Evolutionary conservation across 2,329 filamentous ascomycete genomes (phyloP), one percentile per base, ranked within the genome.

Genomic region (Emmonsiellopsis sp.): DNA sequence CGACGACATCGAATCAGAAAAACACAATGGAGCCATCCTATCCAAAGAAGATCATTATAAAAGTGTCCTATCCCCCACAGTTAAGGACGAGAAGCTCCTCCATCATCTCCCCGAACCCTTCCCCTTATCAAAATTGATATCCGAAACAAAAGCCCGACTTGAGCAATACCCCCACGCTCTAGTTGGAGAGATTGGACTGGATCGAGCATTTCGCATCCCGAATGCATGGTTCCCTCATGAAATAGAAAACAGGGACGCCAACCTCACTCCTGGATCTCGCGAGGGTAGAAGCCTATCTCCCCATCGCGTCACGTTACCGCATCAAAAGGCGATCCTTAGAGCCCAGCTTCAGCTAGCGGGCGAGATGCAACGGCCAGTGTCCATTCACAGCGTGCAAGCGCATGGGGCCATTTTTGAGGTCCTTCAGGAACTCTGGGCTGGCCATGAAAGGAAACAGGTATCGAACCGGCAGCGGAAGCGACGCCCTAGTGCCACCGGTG

Each of bases 371-470:
- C 70, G 82, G 6, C 75, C 79, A 0, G 81, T 82, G 0, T 84
- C 80, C 2, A 70, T 84, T 0, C 82, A 85, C 58, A 83, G 82
- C 32, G 82, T 85, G 1, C 79, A 83, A 56, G 79, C 80, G 0
- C 82, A 85, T 56, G 82, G 82, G 0, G 63, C 77, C 1, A 67
- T 85, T 0, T 76, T 81, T 37, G 79, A 83, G 13, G 67, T 77
- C 0, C 63, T 85, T 4, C 71, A 75, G 45, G 73, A 75, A 53
- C 70, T 81, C 0, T 85, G 81, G 80, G 73, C 72, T 49, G 82
- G 81, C 0, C 68, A 80, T 60, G 80, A 84, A 62, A 75, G 65
- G 52, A 69, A 73, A 44, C 61, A 73, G 0, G 55, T 72, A 2
- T 80, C 77, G 21, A 80, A 78, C 49, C 68, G 74, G 33, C 73